Percentiles rank a stretch among this genome's conserved stretches.
phyloP scores from a whole-genome alignment of 1,284 basidiomycete species.

The Mycena citricolor region DNA sequence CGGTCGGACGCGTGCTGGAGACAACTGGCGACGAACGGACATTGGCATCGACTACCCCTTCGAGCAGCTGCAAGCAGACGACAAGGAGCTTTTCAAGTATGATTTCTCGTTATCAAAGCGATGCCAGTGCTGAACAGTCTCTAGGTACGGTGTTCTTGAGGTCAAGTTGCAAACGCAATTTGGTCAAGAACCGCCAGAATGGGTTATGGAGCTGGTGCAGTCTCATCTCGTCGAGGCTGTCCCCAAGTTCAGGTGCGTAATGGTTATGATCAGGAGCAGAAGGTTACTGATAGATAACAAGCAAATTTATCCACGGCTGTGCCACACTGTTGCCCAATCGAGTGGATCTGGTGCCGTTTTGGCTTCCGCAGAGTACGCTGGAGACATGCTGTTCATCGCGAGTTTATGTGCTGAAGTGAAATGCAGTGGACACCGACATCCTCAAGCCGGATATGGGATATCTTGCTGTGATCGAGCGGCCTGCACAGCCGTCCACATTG shows the following conservation, averaged over 20 bases:
- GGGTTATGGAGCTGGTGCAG: slow-evolving; percentile 94
- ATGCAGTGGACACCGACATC: slow-evolving; percentile 88
- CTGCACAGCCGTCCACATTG: slow-evolving; percentile 37
- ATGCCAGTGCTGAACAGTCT: no score
- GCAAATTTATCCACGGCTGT: slow-evolving; percentile 98
- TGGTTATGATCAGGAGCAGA: neutral
- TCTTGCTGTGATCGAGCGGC: slow-evolving; percentile 80
- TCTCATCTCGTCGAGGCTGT: slow-evolving; percentile 94
- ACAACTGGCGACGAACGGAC: slow-evolving; percentile 95
- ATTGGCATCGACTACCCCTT: slow-evolving; percentile 94
- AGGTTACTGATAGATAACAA: no score
- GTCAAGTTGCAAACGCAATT: slow-evolving; percentile 97
- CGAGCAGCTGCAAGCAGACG: slow-evolving; percentile 71
- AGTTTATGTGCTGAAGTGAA: slow-evolving; percentile 8
- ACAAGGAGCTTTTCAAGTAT: slow-evolving; percentile 92
- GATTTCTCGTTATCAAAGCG: slow-evolving; percentile 27
- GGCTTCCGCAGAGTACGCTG: slow-evolving; percentile 88
- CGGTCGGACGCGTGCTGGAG: slow-evolving; percentile 69
- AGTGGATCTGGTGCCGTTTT: slow-evolving; percentile 98
- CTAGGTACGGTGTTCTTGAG: slow-evolving; percentile 85
- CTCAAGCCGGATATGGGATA: slow-evolving; percentile 83
- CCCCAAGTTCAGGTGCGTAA: slow-evolving; percentile 78
- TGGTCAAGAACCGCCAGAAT: slow-evolving; percentile 94
- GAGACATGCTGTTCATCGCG: slow-evolving; percentile 4
- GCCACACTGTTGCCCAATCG: slow-evolving; percentile 90